Base-by-base conservation (phyloP, 805 yeast species). In the Starmerella tilneyi region DNA sequence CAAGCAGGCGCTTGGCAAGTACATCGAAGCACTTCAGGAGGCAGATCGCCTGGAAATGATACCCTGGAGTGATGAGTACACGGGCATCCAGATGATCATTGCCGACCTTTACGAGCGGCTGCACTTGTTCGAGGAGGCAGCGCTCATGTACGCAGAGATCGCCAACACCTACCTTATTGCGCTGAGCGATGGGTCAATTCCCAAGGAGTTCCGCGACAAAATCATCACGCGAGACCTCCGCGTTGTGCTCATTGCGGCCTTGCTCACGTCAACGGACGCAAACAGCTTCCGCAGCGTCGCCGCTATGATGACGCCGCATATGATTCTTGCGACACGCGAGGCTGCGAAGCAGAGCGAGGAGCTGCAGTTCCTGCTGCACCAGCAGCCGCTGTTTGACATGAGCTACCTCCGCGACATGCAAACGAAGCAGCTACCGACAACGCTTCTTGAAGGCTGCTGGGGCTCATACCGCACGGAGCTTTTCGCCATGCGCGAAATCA, bases 81-180 rank as follows among this genome's bases (percentile, higher is more conserved):
- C 96, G 0, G 96, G 96, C 0, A 75, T 89, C 43, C 94, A 88
- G 57, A 68, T 89, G 60, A 84, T 88, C 57, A 67, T 84, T 28
- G 94, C 81, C 9, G 94, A 86, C 57, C 81, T 85, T 85, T 83
- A 76, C 59, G 94, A 84, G 56, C 69, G 79, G 32, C 62, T 85
- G 54, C 71, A 69, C 17, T 70, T 74, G 76, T 52, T 58, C 26
- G 74, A 74, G 12, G 81, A 80, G 43, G 94, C 94, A 0, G 69
- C 74, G 29, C 68, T 70, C 50, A 63, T 84, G 8, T 86, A 84
- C 62, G 67, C 75, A 46, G 89, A 82, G 55, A 65, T 84, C 40
- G 46, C 48, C 15, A 74, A 78, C 12, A 69, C 78, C 3, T 64
- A 75, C 30, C 80, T 77, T 57, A 45, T 52, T 17, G 68, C 76